phyloP scores from a whole-genome alignment of 768 basidiomycete genomes.

The Cytidiella melzeri region DNA sequence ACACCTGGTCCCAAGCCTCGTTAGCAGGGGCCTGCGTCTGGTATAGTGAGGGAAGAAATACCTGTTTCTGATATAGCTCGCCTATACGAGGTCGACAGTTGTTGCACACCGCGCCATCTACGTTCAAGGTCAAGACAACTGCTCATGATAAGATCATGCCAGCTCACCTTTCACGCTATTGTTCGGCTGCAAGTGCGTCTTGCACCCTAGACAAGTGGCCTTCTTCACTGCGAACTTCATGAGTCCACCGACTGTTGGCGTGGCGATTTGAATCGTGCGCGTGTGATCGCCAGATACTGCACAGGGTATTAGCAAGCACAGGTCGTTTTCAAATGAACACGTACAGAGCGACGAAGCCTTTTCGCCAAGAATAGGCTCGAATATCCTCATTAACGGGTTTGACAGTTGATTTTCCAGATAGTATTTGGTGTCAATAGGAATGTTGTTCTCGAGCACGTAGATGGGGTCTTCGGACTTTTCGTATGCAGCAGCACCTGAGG shows the following conservation, averaged over 20 bases:
- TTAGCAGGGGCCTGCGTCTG: not conserved
- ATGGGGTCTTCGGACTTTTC: constrained; percentile 98
- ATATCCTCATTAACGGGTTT: constrained; percentile 95
- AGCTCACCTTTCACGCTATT: constrained; percentile 68
- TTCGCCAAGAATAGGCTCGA: constrained; percentile 95
- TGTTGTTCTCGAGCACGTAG: constrained; percentile 95
- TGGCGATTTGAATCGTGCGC: constrained; percentile 90
- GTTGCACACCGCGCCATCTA: constrained; percentile 90
- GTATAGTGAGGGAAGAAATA: constrained; percentile 18
- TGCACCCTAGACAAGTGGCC: constrained; percentile 91
- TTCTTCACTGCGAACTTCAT: constrained; percentile 99
- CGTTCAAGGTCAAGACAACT: not conserved
- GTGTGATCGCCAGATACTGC: constrained; percentile 96
- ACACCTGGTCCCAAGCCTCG: constrained; percentile 24
- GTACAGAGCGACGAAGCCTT: constrained; percentile 78
- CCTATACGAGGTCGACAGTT: constrained; percentile 84
- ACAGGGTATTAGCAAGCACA: constrained; percentile 6
- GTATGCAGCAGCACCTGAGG: constrained; percentile 86
- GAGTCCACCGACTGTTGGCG: constrained; percentile 90
- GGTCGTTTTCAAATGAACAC: constrained; percentile 23
- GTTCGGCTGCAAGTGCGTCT: constrained; percentile 73
- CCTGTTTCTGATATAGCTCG: constrained; percentile 92
- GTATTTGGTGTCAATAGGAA: constrained; percentile 97
- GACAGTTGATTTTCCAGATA: constrained; percentile 98
- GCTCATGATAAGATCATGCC: not conserved